phyloP scores from a whole-genome alignment of 345 rosid species.

The Brassica nigra region DNA sequence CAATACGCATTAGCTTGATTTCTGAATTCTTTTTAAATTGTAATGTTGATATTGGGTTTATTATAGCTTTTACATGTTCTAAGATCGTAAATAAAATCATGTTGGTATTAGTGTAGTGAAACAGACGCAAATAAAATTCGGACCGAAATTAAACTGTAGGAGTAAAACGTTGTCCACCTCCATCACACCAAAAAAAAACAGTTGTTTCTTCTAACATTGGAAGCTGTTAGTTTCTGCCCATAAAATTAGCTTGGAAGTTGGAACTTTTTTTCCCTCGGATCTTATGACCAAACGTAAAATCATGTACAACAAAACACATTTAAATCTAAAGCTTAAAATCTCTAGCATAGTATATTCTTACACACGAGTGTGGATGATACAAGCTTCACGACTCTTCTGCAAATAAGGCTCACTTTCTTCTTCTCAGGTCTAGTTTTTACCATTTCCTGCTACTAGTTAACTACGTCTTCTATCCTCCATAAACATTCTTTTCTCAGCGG shows the following conservation, averaged over 20 bases:
- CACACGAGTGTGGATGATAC: conserved; percentile 11
- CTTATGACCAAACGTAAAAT: conserved; percentile 4
- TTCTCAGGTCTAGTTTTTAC: conserved; percentile 19
- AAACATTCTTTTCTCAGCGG: conserved; percentile 87
- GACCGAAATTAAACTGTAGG: background rate
- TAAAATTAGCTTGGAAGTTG: background rate
- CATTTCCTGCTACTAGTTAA: conserved; percentile 26
- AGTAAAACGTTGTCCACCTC: no score
- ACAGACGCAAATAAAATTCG: background rate
- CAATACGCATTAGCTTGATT: background rate
- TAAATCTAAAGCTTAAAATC: conserved; percentile 19
- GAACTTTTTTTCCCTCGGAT: background rate
- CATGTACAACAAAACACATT: conserved; percentile 32
- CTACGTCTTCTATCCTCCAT: conserved; percentile 62
- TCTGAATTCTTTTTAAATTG: no score
- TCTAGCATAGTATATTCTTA: conserved; percentile 21
- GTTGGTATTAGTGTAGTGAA: no score
- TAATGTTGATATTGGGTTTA: no score
- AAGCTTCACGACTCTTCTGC: conserved; percentile 21
- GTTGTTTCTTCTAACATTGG: background rate
- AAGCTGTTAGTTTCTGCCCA: background rate
- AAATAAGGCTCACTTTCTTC: conserved; percentile 6
- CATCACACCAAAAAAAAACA: no score
- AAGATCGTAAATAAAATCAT: no score
- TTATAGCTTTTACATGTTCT: no score